Base-by-base conservation (phyloP, 1,139 yeast species). In the Debaryomyces udenii region DNA sequence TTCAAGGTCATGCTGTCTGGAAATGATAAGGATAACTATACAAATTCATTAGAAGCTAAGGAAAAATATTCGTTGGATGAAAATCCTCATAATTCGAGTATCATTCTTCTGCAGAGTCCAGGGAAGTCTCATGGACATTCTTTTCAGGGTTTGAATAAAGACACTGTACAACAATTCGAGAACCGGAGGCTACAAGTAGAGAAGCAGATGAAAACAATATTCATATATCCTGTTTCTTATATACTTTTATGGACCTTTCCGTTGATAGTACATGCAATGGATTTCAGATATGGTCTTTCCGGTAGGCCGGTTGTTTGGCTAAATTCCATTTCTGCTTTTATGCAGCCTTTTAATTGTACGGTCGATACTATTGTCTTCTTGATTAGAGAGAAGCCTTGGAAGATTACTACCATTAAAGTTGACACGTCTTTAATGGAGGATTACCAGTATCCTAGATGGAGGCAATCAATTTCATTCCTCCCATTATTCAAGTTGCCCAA, bases 171-270 rank as follows among this genome's bases (percentile, higher is more conserved):
- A 35, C 75, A 71, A 47, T 84, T 85, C 64, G 74, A 80, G 47
- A 64, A 69, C 41, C 70, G 91, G 18, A 81, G 86, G 49, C 61
- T 72, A 26, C 74, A 79, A 50, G 86, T 89, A 42, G 82, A 84
- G 55, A 81, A 82, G 45, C 96, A 89, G 61, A 81, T 87, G 76
- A 81, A 81, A 50, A 73, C 86, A 13, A 83, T 89, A 37, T 88
- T 89, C 60, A 74, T 89, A 30, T 89, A 89, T 58, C 97, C 97
- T 1, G 67, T 84, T 27, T 86, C 96, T 1, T 89, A 88, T 59
- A 70, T 86, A 41, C 69, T 86, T 27, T 64, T 88, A 36, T 89
- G 96, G 96, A 59, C 83, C n/a, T 82, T 86, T 48, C 96, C 96
- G 0, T 77, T 87, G 46, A 75, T 83, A 9, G 74, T 81, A 30